A percentile compares a stretch with the other conserved stretches of the same genome.
These are phyloP conservation scores for Pseudogymnoascus verrucosus DNA, from an alignment of 2,329 filamentous ascomycete species.

Conservation along the genomic window DNA sequence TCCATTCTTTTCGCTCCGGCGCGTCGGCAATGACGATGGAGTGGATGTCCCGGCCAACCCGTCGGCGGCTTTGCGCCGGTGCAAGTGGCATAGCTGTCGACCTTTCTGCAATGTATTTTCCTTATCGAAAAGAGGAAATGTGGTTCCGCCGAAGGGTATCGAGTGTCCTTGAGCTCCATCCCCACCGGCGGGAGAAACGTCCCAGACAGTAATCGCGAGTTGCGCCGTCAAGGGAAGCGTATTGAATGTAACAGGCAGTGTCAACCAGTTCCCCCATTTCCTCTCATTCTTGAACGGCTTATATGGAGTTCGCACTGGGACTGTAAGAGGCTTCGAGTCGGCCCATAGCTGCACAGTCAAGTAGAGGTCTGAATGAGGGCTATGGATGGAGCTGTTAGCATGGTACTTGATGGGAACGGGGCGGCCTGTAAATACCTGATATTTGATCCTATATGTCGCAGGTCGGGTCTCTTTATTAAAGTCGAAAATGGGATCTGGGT, in stretches of 20 bases:
- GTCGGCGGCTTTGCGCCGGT: constrained; percentile 77
- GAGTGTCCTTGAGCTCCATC: constrained; percentile 64
- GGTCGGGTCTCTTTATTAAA: constrained; percentile 67
- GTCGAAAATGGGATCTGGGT: constrained; percentile 68
- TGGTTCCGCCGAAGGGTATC: constrained; percentile 90
- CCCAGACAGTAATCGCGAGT: constrained; percentile 91
- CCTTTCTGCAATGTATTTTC: constrained; percentile 90
- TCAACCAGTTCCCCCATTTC: constrained; percentile 94
- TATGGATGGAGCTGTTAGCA: constrained; percentile 31
- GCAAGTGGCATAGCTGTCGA: constrained; percentile 80
- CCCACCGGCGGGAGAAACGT: constrained; percentile 73
- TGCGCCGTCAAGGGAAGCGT: constrained; percentile 74
- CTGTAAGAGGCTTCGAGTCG: constrained; percentile 87
- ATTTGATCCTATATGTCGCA: constrained; percentile 83
- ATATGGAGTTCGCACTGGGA: constrained; percentile 87
- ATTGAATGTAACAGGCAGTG: constrained; percentile 75
- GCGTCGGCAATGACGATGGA: constrained; percentile 55
- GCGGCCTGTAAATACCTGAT: constrained; percentile 46
- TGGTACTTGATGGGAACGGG: not conserved
- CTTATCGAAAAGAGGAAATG: constrained; percentile 81
- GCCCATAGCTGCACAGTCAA: constrained; percentile 92
- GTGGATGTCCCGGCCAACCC: constrained; percentile 74
- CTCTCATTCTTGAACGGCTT: constrained; percentile 75
- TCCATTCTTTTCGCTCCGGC: constrained; percentile 43
- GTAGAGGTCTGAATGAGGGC: constrained; percentile 79